These are phyloP conservation scores for Articulospora tetracladia DNA, from an alignment of 495 filamentous ascomycete genomes.

Conservation along the genomic window DNA sequence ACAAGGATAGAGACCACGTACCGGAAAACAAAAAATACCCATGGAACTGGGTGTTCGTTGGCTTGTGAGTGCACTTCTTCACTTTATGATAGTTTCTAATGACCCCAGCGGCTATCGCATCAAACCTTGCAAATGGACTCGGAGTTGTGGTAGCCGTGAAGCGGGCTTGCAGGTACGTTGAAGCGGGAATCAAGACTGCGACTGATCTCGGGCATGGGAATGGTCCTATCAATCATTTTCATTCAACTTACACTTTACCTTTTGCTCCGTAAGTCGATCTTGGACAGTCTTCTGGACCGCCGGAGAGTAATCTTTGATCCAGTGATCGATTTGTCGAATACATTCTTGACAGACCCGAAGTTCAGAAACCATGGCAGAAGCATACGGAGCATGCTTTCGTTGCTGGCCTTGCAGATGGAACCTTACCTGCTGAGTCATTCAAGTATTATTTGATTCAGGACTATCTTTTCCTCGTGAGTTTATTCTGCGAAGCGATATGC, in stretches of 20 bases:
- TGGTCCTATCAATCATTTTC: slow-evolving; percentile 93
- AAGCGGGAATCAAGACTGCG: slow-evolving; percentile 77
- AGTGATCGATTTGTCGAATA: slow-evolving; percentile 86
- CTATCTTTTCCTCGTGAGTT: slow-evolving; percentile 75
- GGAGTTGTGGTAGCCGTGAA: slow-evolving; percentile 60
- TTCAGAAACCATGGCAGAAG: slow-evolving; percentile 62
- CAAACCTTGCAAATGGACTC: slow-evolving; percentile 66
- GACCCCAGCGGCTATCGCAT: slow-evolving; percentile 73
- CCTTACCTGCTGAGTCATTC: slow-evolving; percentile 67
- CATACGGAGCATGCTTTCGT: slow-evolving; percentile 83
- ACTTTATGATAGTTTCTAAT: slow-evolving; percentile 1
- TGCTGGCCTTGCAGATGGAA: slow-evolving; percentile 66
- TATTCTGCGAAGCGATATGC: neutral
- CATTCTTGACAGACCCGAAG: slow-evolving; percentile 69
- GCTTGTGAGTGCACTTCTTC: slow-evolving; percentile 56
- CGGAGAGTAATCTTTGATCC: neutral
- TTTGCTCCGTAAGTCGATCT: slow-evolving; percentile 67
- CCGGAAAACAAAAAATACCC: slow-evolving; percentile 72
- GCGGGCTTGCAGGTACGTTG: slow-evolving; percentile 72
- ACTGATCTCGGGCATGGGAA: slow-evolving; percentile 71
- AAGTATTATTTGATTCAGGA: slow-evolving; percentile 86
- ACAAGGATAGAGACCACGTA: slow-evolving; percentile 65
- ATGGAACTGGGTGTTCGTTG: slow-evolving; percentile 93
- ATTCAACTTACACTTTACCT: slow-evolving; percentile 74
- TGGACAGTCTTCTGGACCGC: neutral